These are phyloP conservation scores for Agapanthus africanus DNA, from an alignment of 106 monocot species.

Conservation along the genomic window DNA sequence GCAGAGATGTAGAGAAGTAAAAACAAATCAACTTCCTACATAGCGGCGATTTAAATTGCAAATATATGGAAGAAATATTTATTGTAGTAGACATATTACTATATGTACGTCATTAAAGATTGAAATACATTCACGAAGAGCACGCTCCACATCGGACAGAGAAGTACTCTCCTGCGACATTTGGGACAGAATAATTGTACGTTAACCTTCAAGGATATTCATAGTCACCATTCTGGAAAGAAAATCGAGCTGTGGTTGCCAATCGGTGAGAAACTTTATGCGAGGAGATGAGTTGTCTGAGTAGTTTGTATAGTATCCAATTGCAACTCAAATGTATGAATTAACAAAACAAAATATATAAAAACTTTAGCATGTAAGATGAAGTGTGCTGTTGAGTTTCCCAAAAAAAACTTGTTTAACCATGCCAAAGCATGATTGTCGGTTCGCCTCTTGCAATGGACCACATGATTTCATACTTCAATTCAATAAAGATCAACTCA, in stretches of 20 bases:
- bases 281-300: too few relatives aligned
- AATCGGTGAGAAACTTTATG: too few relatives aligned
- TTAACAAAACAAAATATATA: too few relatives aligned
- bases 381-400: too few relatives aligned
- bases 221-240: background rate
- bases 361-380: too few relatives aligned
- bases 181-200: background rate
- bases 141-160: constrained; percentile 28
- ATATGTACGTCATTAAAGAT: constrained; percentile 49
- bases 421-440: too few relatives aligned
- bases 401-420: too few relatives aligned
- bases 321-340: too few relatives aligned
- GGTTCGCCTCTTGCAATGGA: too few relatives aligned
- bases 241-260: background rate
- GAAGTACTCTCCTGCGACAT: background rate
- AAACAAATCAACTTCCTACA: background rate
- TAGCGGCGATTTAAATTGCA: background rate
- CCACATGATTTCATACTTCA: background rate
- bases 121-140: constrained; percentile 46
- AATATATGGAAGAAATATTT: too few relatives aligned
- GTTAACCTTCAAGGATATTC: background rate
- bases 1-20: background rate
- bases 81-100: too few relatives aligned
- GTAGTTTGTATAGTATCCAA: too few relatives aligned
- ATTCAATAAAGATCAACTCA: background rate